These are phyloP conservation scores for Phaffia rhodozyma DNA, from an alignment of 1,284 basidiomycete species.

Conservation along the genomic window DNA sequence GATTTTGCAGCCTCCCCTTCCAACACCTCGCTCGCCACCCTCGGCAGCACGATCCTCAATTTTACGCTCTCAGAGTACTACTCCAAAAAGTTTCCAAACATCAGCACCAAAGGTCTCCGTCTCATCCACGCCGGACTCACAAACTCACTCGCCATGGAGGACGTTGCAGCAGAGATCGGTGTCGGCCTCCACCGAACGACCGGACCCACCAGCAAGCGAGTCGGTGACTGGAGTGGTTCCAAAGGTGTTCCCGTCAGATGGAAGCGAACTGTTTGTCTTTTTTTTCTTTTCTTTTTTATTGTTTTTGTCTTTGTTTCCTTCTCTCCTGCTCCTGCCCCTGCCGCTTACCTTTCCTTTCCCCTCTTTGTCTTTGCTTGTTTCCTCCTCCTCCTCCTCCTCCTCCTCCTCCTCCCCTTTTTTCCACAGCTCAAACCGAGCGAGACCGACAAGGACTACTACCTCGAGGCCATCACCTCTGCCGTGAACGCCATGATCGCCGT, in stretches of 20 bases:
- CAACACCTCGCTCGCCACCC: slow-evolving; percentile 66
- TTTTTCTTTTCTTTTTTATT: no score
- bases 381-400: slow-evolving; percentile 23
- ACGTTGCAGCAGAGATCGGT: slow-evolving; percentile 66
- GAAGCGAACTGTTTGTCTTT: no score
- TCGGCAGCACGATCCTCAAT: slow-evolving; percentile 86
- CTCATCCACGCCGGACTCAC: slow-evolving; percentile 83
- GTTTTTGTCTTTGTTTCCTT: no score
- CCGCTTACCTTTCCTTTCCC: no score
- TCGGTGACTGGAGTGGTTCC: no score
- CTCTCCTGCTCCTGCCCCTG: no score
- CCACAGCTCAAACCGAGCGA: slow-evolving; percentile 18
- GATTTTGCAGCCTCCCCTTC: slow-evolving; percentile 26
- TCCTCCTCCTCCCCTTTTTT: neutral
- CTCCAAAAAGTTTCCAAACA: slow-evolving; percentile 70
- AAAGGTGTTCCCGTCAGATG: no score
- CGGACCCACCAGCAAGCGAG: neutral
- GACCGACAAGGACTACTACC: slow-evolving; percentile 22
- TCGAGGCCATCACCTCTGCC: slow-evolving; percentile 34
- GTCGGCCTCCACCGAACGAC: slow-evolving; percentile 24
- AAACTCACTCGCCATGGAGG: slow-evolving; percentile 68
- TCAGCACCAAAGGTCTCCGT: slow-evolving; percentile 82
- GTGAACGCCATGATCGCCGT: slow-evolving; percentile 42
- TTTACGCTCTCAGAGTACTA: slow-evolving; percentile 81
- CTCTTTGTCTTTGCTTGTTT: no score